A percentile compares a stretch with the other conserved stretches of the same genome.
Conservation (phyloP, 164 flowering plant genomes). For the Berberis vulgaris region DNA sequence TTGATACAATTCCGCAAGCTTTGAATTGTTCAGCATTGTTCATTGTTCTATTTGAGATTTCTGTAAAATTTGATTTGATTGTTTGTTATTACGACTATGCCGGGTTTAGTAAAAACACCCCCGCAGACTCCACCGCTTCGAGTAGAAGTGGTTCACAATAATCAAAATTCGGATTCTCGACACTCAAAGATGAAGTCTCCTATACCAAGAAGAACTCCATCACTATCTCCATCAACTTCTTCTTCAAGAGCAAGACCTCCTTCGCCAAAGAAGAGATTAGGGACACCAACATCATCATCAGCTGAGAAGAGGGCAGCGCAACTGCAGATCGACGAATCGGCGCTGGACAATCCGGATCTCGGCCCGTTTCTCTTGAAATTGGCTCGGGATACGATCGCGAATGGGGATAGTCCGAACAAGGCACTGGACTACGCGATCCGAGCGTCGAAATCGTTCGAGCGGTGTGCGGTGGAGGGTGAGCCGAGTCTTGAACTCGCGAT, state of each 20-base stretch:
- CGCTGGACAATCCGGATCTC: slow-evolving; percentile 95
- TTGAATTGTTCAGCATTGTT: too few species aligned
- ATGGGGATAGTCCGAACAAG: slow-evolving; percentile 79
- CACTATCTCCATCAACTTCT: slow-evolving; percentile 60
- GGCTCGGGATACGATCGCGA: slow-evolving; percentile 83
- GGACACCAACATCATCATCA: slow-evolving; percentile 2
- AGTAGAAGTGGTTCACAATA: slow-evolving; percentile 29
- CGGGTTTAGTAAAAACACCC: slow-evolving; percentile 71
- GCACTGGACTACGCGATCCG: slow-evolving; percentile 91
- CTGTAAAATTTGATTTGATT: too few species aligned
- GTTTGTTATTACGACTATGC: slow-evolving; percentile 17
- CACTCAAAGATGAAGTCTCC: slow-evolving; percentile 35
- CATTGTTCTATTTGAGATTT: too few species aligned
- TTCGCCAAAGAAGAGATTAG: slow-evolving; percentile 53
- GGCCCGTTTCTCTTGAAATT: slow-evolving; percentile 90
- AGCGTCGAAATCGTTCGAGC: slow-evolving; percentile 84
- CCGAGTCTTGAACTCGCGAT: slow-evolving; percentile 85
- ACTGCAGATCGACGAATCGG: slow-evolving; percentile 37
- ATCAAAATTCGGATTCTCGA: slow-evolving; percentile 19
- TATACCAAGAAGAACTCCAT: slow-evolving; percentile 31
- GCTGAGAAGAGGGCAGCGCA: slow-evolving; percentile 4
- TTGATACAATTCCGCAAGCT: too few species aligned
- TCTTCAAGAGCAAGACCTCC: slow-evolving; percentile 45
- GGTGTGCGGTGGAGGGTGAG: slow-evolving; percentile 56
- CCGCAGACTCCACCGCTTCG: slow-evolving; percentile 49